Percentiles rank a stretch among this genome's conserved stretches.
Conservation (phyloP, 2,329 filamentous ascomycete species). For the Dactylellina haptotyla region DNA sequence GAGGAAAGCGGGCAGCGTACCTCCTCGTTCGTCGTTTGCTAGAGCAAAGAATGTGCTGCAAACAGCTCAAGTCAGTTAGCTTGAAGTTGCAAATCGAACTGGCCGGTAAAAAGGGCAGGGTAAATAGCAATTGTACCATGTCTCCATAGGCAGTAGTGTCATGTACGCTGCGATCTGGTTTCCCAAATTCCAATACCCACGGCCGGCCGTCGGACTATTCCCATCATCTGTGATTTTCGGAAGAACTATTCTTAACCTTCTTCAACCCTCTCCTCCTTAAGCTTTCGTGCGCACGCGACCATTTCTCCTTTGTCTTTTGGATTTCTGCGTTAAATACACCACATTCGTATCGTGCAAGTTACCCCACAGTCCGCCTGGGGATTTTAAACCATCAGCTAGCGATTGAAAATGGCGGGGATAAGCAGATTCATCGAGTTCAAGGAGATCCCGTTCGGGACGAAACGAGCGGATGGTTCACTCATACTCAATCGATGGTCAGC, state of each 20-base stretch:
- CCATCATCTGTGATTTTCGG: not conserved
- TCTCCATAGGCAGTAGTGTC: constrained; percentile 31
- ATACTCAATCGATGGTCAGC: constrained; percentile 87
- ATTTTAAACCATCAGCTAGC: not conserved
- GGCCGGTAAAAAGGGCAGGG: constrained; percentile 40
- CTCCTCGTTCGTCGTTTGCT: not conserved
- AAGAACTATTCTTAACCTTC: constrained; percentile 4
- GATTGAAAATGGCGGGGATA: constrained; percentile 35
- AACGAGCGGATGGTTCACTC: constrained; percentile 67
- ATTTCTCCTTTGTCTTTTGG: not conserved
- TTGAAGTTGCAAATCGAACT: constrained; percentile 12
- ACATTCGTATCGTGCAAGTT: not conserved
- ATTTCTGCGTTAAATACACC: constrained; percentile 5
- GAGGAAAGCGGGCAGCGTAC: no score
- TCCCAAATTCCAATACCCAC: constrained; percentile 7
- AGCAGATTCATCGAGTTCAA: constrained; percentile 57
- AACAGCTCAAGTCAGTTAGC: constrained; percentile 20
- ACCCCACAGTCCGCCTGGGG: constrained; percentile 28
- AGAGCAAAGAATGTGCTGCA: constrained; percentile 16
- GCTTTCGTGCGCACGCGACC: constrained; percentile 31
- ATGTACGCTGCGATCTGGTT: constrained; percentile 6
- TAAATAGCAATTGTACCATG: constrained; percentile 44
- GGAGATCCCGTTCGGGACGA: constrained; percentile 57
- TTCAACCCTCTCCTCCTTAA: not conserved
- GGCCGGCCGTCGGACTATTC: constrained; percentile 9